phyloP scores from a whole-genome alignment of 345 rosid species.

The Cardamine occulta region DNA sequence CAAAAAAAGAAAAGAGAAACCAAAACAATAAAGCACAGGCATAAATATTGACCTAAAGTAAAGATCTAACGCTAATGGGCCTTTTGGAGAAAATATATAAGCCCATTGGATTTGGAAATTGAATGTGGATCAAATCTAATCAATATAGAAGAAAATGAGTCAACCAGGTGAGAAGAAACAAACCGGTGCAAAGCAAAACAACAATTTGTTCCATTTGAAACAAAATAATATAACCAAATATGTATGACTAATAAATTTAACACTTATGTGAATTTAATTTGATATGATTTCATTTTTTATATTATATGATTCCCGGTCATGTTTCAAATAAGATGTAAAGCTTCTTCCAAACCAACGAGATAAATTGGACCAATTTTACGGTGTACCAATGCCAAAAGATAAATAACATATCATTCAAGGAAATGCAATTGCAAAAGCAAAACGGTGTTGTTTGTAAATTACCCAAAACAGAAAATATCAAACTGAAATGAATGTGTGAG shows the following conservation, averaged over 20 bases:
- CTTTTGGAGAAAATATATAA: background rate
- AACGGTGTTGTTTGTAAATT: background rate
- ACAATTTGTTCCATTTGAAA: background rate
- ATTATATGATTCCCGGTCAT: background rate
- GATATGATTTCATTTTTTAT: too few relatives aligned
- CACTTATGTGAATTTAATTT: background rate
- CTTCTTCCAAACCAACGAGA: background rate
- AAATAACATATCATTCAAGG: background rate
- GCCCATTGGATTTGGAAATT: conserved; percentile 7
- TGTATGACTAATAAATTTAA: too few relatives aligned
- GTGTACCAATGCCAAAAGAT: background rate
- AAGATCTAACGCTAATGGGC: background rate
- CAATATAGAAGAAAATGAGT: background rate
- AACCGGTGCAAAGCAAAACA: background rate
- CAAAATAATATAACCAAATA: too few relatives aligned
- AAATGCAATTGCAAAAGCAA: background rate
- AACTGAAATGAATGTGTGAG: background rate
- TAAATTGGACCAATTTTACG: background rate
- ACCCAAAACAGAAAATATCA: conserved; percentile 2
- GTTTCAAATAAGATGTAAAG: background rate
- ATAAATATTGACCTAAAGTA: background rate
- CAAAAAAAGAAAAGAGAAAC: too few relatives aligned
- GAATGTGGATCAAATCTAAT: background rate
- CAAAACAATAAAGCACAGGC: background rate
- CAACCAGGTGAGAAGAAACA: background rate